Evolutionary conservation across 495 filamentous ascomycete genomes (phyloP).

Genomic region (Haplographium delicatum): DNA sequence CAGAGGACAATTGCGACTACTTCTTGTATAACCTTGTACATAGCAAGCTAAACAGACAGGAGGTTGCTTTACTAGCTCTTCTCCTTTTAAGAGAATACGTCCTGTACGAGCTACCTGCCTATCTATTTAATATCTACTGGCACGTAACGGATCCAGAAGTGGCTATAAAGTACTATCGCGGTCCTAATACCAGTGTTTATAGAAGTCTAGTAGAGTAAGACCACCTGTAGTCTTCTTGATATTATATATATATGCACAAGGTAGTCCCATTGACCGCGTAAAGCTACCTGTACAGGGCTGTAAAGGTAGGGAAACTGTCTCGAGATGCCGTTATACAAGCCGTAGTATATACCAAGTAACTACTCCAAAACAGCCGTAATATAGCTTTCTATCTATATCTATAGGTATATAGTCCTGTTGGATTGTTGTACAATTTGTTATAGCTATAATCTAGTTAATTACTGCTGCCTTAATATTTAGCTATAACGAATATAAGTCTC

Average conservation of each 20-base stretch:
- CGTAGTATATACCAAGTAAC: neutral
- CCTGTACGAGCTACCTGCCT: neutral
- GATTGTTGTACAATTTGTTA: neutral
- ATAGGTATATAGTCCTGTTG: neutral
- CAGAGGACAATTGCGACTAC: neutral
- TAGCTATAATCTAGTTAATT: neutral
- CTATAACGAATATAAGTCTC: neutral
- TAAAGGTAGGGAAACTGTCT: neutral
- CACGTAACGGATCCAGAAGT: neutral
- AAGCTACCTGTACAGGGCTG: neutral
- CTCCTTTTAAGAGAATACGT: neutral
- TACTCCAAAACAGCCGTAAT: slow-evolving; percentile 1
- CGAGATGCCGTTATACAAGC: neutral
- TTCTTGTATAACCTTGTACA: neutral
- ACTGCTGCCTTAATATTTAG: neutral
- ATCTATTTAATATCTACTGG: neutral
- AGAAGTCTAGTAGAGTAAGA: neutral
- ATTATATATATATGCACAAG: neutral
- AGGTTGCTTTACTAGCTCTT: neutral
- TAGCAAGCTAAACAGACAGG: neutral
- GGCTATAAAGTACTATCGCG: neutral
- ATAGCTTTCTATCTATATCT: neutral
- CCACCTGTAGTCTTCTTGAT: neutral
- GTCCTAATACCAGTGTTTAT: neutral
- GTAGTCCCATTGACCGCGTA: neutral